Conservation (phyloP, 1,139 yeast genomes). For the Pichia sp. region DNA sequence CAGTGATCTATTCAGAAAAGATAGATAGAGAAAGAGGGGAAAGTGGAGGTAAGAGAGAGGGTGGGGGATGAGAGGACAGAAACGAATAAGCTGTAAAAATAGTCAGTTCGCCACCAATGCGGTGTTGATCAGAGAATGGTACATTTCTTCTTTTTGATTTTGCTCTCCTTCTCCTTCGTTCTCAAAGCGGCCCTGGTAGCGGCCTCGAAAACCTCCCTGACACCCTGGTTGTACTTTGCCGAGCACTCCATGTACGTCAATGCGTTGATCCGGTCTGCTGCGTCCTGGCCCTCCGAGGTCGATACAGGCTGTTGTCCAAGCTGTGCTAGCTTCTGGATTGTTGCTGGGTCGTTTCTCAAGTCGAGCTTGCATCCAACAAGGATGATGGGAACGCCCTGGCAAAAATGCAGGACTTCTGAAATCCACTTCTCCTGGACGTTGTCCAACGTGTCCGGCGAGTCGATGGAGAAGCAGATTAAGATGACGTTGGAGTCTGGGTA, state of each 20-base stretch:
- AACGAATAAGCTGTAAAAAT: background rate
- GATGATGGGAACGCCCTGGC: slow-evolving; percentile 91
- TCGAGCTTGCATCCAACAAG: slow-evolving; percentile 91
- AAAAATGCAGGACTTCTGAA: slow-evolving; percentile 86
- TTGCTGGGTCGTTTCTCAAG: slow-evolving; percentile 75
- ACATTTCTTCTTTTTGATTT: slow-evolving; percentile 42
- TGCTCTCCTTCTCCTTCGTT: slow-evolving; percentile 49
- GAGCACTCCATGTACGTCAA: slow-evolving; percentile 86
- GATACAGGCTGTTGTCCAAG: slow-evolving; percentile 75
- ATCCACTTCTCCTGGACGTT: slow-evolving; percentile 95
- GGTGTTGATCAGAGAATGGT: slow-evolving; percentile 6
- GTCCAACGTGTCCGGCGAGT: slow-evolving; percentile 86
- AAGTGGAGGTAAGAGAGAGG: background rate
- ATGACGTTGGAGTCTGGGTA: slow-evolving; percentile 5
- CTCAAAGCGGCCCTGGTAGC: slow-evolving; percentile 85
- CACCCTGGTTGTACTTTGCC: slow-evolving; percentile 87
- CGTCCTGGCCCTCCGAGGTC: slow-evolving; percentile 73
- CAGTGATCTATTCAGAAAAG: background rate
- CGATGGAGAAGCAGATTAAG: slow-evolving; percentile 78
- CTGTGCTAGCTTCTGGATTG: slow-evolving; percentile 71
- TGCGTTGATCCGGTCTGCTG: slow-evolving; percentile 85
- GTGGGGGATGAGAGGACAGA: background rate
- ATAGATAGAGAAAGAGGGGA: background rate
- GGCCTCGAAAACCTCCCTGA: slow-evolving; percentile 84
- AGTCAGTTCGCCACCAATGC: background rate